phyloP scores from a whole-genome alignment of 2,329 filamentous ascomycete genomes.

The Westerdykella aurantiaca region DNA sequence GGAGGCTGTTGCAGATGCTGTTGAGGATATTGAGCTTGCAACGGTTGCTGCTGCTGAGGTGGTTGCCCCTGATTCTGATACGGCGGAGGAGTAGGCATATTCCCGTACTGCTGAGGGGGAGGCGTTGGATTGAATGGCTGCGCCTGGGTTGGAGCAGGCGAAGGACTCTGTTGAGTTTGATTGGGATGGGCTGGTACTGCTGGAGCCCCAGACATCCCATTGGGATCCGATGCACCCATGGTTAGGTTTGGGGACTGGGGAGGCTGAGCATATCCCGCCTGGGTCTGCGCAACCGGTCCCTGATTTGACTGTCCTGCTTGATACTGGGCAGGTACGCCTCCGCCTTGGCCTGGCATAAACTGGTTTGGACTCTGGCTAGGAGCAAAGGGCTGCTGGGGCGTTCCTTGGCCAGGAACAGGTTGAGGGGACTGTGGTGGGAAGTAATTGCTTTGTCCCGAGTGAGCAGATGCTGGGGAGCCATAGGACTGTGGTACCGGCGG shows the following conservation, averaged over 20 bases:
- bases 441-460: conserved; percentile 24
- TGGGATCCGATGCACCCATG: conserved; percentile 4
- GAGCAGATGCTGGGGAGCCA: conserved; percentile 14
- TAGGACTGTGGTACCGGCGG: conserved; percentile 9
- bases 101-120: not conserved
- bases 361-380: conserved; percentile 9
- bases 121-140: conserved; percentile 5
- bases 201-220: not conserved
- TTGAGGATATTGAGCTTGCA: conserved; percentile 3
- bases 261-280: conserved; percentile 16
- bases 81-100: conserved; percentile 1
- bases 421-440: conserved; percentile 17
- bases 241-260: conserved; percentile 6
- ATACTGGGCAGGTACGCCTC: conserved; percentile 2
- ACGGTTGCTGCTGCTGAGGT: not conserved
- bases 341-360: conserved; percentile 9
- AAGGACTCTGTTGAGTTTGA: not conserved
- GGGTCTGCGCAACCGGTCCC: conserved; percentile 10
- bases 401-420: conserved; percentile 4
- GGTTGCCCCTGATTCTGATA: not conserved
- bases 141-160: conserved; percentile 5
- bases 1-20: conserved; percentile 8
- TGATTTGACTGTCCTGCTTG: conserved; percentile 5
- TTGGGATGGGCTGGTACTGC: not conserved
- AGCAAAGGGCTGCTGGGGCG: conserved; percentile 10